A percentile compares a stretch with the other conserved stretches of the same genome.
phyloP scores from a whole-genome alignment of 768 basidiomycete species.

The Termitomyces sp. region DNA sequence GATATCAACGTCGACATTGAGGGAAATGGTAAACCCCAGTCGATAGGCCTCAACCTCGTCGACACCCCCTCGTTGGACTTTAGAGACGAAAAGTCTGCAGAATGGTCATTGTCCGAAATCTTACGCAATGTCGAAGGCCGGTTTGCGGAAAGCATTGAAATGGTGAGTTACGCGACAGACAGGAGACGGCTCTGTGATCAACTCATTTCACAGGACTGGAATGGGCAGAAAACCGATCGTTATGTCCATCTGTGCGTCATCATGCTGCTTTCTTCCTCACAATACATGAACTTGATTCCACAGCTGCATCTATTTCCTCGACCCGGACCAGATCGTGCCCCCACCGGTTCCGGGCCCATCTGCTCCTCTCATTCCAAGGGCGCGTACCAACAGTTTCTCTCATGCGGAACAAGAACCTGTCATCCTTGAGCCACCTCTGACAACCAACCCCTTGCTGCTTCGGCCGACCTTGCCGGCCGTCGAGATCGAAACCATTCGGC shows the following conservation, averaged over 20 bases:
- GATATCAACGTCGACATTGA: slow-evolving; percentile 61
- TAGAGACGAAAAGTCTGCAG: slow-evolving; percentile 55
- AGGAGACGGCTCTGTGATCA: slow-evolving; percentile 15
- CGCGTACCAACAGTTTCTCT: slow-evolving; percentile 67
- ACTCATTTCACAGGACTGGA: slow-evolving; percentile 51
- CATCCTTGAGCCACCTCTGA: slow-evolving; percentile 74
- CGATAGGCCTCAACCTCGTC: slow-evolving; percentile 64
- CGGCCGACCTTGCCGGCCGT: slow-evolving; percentile 61
- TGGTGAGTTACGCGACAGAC: slow-evolving; percentile 47
- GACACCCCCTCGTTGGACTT: slow-evolving; percentile 83
- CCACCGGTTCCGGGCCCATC: slow-evolving; percentile 62
- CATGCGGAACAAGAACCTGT: slow-evolving; percentile 69
- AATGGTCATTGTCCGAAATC: slow-evolving; percentile 61
- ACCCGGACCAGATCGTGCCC: slow-evolving; percentile 76
- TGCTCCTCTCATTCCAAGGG: slow-evolving; percentile 59
- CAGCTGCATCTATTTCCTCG: slow-evolving; percentile 85
- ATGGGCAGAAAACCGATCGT: slow-evolving; percentile 62
- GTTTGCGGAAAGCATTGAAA: slow-evolving; percentile 68
- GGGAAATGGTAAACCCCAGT: slow-evolving; percentile 35
- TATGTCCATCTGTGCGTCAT: slow-evolving; percentile 73
- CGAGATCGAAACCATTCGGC: slow-evolving; percentile 75
- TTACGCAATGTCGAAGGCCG: slow-evolving; percentile 67
- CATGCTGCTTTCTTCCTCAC: slow-evolving; percentile 13
- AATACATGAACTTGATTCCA: slow-evolving; percentile 14
- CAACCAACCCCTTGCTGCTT: slow-evolving; percentile 63